These are phyloP conservation scores for Ormosia semicastrata DNA, from an alignment of 306 rosid species.

Conservation along the genomic window DNA sequence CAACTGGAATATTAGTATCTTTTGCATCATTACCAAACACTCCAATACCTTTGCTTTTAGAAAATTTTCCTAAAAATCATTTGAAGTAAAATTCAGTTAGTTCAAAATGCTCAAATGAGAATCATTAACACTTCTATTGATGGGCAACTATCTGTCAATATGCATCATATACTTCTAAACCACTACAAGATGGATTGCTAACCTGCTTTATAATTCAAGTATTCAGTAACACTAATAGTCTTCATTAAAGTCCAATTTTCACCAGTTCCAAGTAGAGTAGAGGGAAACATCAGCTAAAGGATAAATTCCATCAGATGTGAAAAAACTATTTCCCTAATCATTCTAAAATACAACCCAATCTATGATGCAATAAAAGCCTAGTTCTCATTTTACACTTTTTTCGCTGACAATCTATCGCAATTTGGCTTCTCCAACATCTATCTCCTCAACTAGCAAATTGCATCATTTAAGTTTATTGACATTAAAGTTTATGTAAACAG, in stretches of 20 bases:
- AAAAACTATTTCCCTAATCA: too few species aligned
- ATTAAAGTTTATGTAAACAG: constrained; percentile 14
- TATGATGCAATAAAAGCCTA: too few species aligned
- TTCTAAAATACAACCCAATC: too few species aligned
- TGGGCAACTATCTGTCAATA: neutral
- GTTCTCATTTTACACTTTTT: too few species aligned
- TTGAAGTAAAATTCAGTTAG: neutral
- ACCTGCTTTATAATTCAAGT: constrained; percentile 95
- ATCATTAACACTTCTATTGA: neutral
- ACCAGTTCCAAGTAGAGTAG: too few species aligned
- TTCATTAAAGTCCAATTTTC: too few species aligned
- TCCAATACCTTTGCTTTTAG: constrained; percentile 92
- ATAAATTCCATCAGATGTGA: too few species aligned
- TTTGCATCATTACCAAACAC: constrained; percentile 96
- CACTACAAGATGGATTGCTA: neutral
- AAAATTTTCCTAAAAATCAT: too few species aligned
- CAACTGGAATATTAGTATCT: constrained; percentile 88
- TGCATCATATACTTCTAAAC: neutral
- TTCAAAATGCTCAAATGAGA: constrained; percentile 14
- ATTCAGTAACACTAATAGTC: constrained; percentile 96
- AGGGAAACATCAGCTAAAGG: too few species aligned
- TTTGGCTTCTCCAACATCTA: constrained; percentile 86
- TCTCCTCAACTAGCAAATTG: constrained; percentile 97
- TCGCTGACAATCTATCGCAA: constrained; percentile 91
- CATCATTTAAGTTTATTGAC: constrained; percentile 19